Conservation (phyloP, 1,139 yeast species). For the Lodderomyces jiufengensis region DNA sequence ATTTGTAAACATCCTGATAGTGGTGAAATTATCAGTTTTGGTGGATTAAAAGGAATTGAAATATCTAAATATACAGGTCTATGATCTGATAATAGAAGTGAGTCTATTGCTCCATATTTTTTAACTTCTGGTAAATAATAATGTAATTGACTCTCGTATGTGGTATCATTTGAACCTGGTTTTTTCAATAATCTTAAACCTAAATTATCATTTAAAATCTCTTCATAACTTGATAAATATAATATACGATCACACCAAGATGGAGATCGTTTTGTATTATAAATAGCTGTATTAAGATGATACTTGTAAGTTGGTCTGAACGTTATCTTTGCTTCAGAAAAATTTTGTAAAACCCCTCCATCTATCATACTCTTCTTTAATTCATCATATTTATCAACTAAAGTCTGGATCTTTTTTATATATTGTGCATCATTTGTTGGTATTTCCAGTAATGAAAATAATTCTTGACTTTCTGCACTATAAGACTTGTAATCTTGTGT, state of each 20-base stretch:
- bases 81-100: constrained; percentile 39
- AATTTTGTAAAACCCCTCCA: constrained; percentile 54
- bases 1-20: constrained; percentile 45
- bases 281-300: constrained; percentile 45
- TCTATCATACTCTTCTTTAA: constrained; percentile 41
- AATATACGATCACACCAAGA: constrained; percentile 90
- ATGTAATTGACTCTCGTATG: constrained; percentile 3
- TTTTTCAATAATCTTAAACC: constrained; percentile 3
- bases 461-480: constrained; percentile 15
- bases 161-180: not conserved
- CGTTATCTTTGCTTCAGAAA: constrained; percentile 55
- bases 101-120: constrained; percentile 38
- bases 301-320: constrained; percentile 82
- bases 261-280: constrained; percentile 60
- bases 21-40: constrained; percentile 28
- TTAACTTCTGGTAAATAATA: constrained; percentile 24
- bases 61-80: constrained; percentile 44
- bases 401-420: constrained; percentile 18
- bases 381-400: constrained; percentile 50
- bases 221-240: constrained; percentile 47
- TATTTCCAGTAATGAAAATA: constrained; percentile 26
- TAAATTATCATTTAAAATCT: constrained; percentile 9
- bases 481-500: constrained; percentile 25
- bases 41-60: constrained; percentile 40
- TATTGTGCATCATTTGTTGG: constrained; percentile 15